phyloP scores from a whole-genome alignment of 352 stramenopile genomes.

The Bremia lactucae region DNA sequence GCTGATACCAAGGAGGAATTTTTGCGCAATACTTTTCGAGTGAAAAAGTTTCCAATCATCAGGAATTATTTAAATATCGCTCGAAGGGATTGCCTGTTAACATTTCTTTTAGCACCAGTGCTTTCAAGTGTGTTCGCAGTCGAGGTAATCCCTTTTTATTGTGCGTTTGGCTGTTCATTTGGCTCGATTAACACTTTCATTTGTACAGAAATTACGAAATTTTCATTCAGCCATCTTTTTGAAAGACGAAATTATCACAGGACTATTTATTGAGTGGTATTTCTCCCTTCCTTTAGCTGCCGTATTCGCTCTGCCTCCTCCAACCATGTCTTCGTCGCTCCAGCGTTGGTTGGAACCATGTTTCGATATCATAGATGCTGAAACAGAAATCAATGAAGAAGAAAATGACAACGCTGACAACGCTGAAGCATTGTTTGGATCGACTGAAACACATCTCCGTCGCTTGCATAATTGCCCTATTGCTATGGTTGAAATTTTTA shows the following conservation, averaged over 20 bases:
- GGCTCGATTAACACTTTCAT: slow-evolving; percentile 3
- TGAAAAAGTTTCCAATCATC: slow-evolving; percentile 42
- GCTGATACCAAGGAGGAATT: slow-evolving; percentile 52
- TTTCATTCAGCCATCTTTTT: slow-evolving; percentile 56
- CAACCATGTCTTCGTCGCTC: slow-evolving; percentile 57
- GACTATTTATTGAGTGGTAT: slow-evolving; percentile 75
- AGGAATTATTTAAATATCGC: slow-evolving; percentile 24
- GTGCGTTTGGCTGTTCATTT: neutral
- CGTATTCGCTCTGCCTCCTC: slow-evolving; percentile 46
- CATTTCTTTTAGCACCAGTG: slow-evolving; percentile 57
- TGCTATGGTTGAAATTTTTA: slow-evolving; percentile 39
- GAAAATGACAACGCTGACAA: slow-evolving; percentile 17
- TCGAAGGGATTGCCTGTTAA: slow-evolving; percentile 36
- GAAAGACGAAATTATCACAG: slow-evolving; percentile 29
- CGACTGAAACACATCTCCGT: slow-evolving; percentile 17
- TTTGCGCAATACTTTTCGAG: slow-evolving; percentile 31
- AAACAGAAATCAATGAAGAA: slow-evolving; percentile 24
- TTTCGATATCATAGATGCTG: slow-evolving; percentile 30
- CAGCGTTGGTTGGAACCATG: slow-evolving; percentile 68
- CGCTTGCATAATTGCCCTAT: slow-evolving; percentile 30
- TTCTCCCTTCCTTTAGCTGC: slow-evolving; percentile 56
- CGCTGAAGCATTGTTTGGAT: slow-evolving; percentile 17
- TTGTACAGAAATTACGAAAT: slow-evolving; percentile 42
- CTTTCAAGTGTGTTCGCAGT: slow-evolving; percentile 74
- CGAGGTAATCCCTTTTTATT: slow-evolving; percentile 28